Conservation (phyloP, 2,329 filamentous ascomycete species). For the Pseudogymnoascus sp. region DNA sequence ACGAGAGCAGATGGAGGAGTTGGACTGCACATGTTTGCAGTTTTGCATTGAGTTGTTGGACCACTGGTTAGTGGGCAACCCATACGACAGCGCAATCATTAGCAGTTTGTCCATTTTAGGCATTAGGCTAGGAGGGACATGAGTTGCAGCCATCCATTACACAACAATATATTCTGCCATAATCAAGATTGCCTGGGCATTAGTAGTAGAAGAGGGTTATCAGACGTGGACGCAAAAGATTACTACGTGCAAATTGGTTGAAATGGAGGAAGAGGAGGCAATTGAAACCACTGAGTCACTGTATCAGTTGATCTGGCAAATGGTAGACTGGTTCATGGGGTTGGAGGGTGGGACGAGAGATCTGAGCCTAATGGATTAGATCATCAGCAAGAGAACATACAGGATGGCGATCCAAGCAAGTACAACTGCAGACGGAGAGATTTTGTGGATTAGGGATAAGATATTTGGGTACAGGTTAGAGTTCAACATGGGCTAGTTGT, state of each 20-base stretch:
- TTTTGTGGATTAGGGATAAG: neutral
- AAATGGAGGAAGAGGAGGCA: neutral
- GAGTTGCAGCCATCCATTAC: neutral
- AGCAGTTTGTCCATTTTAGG: neutral
- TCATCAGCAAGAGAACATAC: conserved; percentile 4
- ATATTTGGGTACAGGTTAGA: neutral
- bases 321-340: too few relatives aligned
- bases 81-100: neutral
- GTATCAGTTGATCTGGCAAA: neutral
- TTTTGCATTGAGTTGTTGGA: conserved; percentile 3
- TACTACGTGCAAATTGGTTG: neutral
- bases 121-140: neutral
- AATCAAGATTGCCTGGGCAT: neutral
- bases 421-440: neutral
- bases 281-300: neutral
- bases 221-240: neutral
- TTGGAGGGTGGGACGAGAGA: neutral
- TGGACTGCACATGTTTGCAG: neutral
- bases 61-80: neutral
- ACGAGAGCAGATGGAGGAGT: neutral
- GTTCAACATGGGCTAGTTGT: neutral
- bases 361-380: neutral
- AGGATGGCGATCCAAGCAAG: conserved; percentile 27
- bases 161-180: neutral
- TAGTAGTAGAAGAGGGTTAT: neutral